Evolutionary conservation across 208 protist species (phyloP).

Genomic region (Strigomonas culicis): DNA sequence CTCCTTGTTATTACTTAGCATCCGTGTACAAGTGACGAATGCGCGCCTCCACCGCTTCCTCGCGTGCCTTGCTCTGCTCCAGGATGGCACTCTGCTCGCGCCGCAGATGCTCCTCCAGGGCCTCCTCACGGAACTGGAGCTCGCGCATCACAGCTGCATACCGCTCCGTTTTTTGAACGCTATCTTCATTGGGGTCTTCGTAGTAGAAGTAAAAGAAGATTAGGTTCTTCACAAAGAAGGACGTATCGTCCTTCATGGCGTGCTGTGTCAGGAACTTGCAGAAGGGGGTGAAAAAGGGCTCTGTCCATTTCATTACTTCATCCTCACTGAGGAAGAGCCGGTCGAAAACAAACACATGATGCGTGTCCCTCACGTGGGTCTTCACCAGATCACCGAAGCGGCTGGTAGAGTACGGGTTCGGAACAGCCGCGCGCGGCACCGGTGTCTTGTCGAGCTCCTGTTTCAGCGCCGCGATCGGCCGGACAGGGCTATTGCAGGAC

Average conservation of each 20-base stretch:
- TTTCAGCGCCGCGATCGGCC: too few relatives aligned
- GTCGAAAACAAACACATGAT: slow-evolving; percentile 23
- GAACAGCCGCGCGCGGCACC: slow-evolving; percentile 25
- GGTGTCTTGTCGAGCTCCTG: too few relatives aligned
- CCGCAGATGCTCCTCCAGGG: too few relatives aligned
- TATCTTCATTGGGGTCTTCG: too few relatives aligned
- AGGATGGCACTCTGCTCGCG: not conserved
- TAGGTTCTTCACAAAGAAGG: not conserved
- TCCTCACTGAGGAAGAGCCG: slow-evolving; percentile 34
- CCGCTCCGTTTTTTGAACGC: too few relatives aligned
- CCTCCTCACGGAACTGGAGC: too few relatives aligned
- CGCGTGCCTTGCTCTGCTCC: not conserved
- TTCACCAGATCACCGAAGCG: slow-evolving; percentile 50
- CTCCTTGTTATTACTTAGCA: slow-evolving; percentile 25
- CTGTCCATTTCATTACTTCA: not conserved
- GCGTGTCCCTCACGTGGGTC: slow-evolving; percentile 28
- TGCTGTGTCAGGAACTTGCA: not conserved
- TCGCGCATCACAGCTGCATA: too few relatives aligned
- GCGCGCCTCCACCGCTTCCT: not conserved
- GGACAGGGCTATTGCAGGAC: too few relatives aligned
- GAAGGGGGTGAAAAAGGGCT: not conserved
- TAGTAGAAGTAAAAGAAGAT: slow-evolving; percentile 5
- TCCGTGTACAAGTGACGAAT: slow-evolving; percentile 10
- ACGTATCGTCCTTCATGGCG: not conserved
- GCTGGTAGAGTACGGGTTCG: slow-evolving; percentile 59